Conservation (phyloP, 2,329 filamentous ascomycete genomes). For the Aspergillus fischeri region DNA sequence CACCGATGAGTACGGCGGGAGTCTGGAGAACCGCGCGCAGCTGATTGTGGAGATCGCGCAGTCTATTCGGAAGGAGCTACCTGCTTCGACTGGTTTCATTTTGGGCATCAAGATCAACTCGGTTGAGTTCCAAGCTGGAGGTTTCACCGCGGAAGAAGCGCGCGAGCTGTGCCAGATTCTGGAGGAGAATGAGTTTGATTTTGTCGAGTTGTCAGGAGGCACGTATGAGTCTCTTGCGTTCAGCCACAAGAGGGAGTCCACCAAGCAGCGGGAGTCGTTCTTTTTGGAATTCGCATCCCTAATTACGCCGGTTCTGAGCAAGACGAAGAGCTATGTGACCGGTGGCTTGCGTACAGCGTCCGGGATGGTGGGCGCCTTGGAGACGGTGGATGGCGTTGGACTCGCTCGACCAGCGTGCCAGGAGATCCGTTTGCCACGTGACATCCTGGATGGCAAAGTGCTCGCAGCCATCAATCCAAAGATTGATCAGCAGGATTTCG, state of each 20-base stretch:
- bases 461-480: slow-evolving; percentile 47
- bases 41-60: slow-evolving; percentile 54
- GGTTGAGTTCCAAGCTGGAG: slow-evolving; percentile 51
- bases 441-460: slow-evolving; percentile 34
- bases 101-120: slow-evolving; percentile 58
- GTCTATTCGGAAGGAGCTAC: slow-evolving; percentile 18
- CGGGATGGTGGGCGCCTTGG: slow-evolving; percentile 57
- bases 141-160: slow-evolving; percentile 47
- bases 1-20: slow-evolving; percentile 63
- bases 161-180: slow-evolving; percentile 37
- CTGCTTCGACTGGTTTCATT: slow-evolving; percentile 34
- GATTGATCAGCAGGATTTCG: slow-evolving; percentile 52
- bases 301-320: slow-evolving; percentile 46
- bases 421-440: slow-evolving; percentile 39
- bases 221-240: slow-evolving; percentile 56
- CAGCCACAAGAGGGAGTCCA: slow-evolving; percentile 50
- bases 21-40: slow-evolving; percentile 63
- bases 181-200: slow-evolving; percentile 33
- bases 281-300: slow-evolving; percentile 58
- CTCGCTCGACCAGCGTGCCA: slow-evolving; percentile 52
- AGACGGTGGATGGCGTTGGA: slow-evolving; percentile 58
- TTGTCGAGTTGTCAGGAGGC: slow-evolving; percentile 58
- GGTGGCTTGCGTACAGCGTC: slow-evolving; percentile 54
- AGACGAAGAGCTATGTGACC: slow-evolving; percentile 57
- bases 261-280: slow-evolving; percentile 55